Conservation (phyloP, 805 yeast genomes). For the Sugiyamaella mastotermitis region DNA sequence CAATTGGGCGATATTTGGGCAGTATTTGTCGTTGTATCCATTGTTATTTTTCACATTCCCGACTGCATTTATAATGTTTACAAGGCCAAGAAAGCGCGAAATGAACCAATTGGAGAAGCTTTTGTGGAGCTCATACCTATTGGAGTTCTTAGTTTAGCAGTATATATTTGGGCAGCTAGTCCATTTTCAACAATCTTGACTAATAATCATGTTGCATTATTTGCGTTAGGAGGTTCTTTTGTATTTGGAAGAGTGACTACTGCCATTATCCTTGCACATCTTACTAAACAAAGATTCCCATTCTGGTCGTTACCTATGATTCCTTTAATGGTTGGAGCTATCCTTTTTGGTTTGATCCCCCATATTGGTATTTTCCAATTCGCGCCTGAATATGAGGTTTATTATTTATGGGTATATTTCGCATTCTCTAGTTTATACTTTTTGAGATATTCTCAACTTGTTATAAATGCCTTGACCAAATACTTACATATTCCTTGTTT, state of each 20-base stretch:
- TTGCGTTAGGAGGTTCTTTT: constrained; percentile 75
- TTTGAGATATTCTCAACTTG: constrained; percentile 63
- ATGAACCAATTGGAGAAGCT: constrained; percentile 34
- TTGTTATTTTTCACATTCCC: constrained; percentile 57
- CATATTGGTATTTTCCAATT: constrained; percentile 36
- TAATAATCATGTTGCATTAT: constrained; percentile 51
- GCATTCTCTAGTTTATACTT: constrained; percentile 64
- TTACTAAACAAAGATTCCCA: constrained; percentile 81
- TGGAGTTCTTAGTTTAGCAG: constrained; percentile 44
- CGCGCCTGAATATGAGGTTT: constrained; percentile 27
- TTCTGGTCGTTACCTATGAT: constrained; percentile 60
- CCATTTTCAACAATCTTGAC: constrained; percentile 43
- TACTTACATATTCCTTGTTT: constrained; percentile 83
- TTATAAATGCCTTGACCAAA: constrained; percentile 71
- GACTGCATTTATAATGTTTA: constrained; percentile 49
- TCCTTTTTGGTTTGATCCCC: constrained; percentile 43
- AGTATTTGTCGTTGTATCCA: constrained; percentile 23
- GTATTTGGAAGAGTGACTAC: constrained; percentile 75
- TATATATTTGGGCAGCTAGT: constrained; percentile 40
- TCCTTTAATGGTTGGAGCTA: constrained; percentile 30
- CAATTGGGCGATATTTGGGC: constrained; percentile 26
- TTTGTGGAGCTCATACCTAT: constrained; percentile 66
- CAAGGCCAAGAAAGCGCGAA: constrained; percentile 40
- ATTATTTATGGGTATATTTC: constrained; percentile 47
- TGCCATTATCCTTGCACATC: constrained; percentile 66